Percentiles rank a stretch among this genome's conserved stretches.
phyloP scores from a whole-genome alignment of 1,139 yeast genomes.

The Debaryomyces nepalensis region DNA sequence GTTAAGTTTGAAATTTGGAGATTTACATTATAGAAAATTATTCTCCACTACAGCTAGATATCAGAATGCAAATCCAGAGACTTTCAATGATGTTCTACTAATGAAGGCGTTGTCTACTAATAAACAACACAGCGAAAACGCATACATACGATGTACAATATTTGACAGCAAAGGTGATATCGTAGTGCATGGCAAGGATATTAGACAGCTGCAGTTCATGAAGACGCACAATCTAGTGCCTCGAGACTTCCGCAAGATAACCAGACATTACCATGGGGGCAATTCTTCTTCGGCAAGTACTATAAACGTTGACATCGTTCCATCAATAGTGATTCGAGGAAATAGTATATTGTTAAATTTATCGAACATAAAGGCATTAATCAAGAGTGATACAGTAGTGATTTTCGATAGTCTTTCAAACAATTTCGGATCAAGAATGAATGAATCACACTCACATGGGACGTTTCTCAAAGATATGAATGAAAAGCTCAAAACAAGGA shows the following conservation, averaged over 20 bases:
- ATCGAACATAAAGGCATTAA: constrained; percentile 47
- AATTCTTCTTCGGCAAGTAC: constrained; percentile 14
- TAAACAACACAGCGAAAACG: constrained; percentile 27
- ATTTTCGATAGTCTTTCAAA: constrained; percentile 39
- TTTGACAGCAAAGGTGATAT: constrained; percentile 43
- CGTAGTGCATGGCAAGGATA: constrained; percentile 45
- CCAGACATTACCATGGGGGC: constrained; percentile 29
- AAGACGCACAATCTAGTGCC: constrained; percentile 40
- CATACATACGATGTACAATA: constrained; percentile 62
- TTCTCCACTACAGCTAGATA: constrained; percentile 1
- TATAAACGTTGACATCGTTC: constrained; percentile 45
- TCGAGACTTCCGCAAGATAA: constrained; percentile 47
- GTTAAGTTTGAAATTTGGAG: not conserved
- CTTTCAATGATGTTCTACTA: constrained; percentile 28
- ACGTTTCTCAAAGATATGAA: constrained; percentile 40
- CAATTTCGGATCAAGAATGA: constrained; percentile 31
- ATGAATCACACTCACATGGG: constrained; percentile 44
- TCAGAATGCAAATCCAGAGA: constrained; percentile 14
- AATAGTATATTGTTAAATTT: constrained; percentile 45
- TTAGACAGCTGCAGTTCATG: constrained; percentile 42
- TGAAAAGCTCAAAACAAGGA: constrained; percentile 28
- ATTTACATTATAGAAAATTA: not conserved
- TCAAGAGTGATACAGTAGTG: constrained; percentile 44
- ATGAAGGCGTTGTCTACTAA: constrained; percentile 27
- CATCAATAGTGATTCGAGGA: constrained; percentile 43